phyloP scores from a whole-genome alignment of 306 rosid genomes.

The Hippophae gyantsensis region DNA sequence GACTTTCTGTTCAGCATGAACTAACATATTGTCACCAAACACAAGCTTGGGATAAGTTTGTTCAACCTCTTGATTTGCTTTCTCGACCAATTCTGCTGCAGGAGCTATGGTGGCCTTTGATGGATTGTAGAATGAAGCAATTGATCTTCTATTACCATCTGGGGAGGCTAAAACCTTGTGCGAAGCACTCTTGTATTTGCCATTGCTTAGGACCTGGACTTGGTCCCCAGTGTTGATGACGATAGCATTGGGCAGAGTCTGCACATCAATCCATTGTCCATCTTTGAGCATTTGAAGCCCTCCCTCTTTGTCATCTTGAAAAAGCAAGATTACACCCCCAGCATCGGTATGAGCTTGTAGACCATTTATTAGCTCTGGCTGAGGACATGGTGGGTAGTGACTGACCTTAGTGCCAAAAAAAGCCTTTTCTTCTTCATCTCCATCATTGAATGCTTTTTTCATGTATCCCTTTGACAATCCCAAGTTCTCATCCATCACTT shows the following conservation, averaged over 20 bases:
- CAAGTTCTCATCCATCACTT: constrained; percentile 87
- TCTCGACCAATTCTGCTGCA: constrained; percentile 51
- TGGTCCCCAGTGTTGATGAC: constrained; percentile 97
- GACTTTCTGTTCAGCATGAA: constrained; percentile 82
- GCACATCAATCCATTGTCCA: constrained; percentile 85
- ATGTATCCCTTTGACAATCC: constrained; percentile 62
- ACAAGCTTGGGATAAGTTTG: constrained; percentile 68
- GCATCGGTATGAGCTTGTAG: constrained; percentile 96
- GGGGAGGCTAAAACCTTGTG: constrained; percentile 61
- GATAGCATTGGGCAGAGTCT: constrained; percentile 67
- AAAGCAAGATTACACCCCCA: constrained; percentile 82
- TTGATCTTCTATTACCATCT: constrained; percentile 67
- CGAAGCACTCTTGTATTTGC: constrained; percentile 87
- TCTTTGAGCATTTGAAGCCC: constrained; percentile 95
- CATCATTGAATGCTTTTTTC: constrained; percentile 60
- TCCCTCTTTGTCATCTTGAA: constrained; percentile 81
- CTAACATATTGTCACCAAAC: constrained; percentile 83
- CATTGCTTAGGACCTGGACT: constrained; percentile 91
- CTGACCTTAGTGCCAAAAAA: constrained; percentile 95
- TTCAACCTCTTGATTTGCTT: constrained; percentile 34
- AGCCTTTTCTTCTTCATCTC: constrained; percentile 41
- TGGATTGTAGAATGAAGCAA: constrained; percentile 90
- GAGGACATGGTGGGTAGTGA: constrained; percentile 91
- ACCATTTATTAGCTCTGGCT: constrained; percentile 73
- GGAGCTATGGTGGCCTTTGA: constrained; percentile 82